Evolutionary conservation across 2,329 filamentous ascomycete species (phyloP).

Genomic region (Monosporascus sp.): DNA sequence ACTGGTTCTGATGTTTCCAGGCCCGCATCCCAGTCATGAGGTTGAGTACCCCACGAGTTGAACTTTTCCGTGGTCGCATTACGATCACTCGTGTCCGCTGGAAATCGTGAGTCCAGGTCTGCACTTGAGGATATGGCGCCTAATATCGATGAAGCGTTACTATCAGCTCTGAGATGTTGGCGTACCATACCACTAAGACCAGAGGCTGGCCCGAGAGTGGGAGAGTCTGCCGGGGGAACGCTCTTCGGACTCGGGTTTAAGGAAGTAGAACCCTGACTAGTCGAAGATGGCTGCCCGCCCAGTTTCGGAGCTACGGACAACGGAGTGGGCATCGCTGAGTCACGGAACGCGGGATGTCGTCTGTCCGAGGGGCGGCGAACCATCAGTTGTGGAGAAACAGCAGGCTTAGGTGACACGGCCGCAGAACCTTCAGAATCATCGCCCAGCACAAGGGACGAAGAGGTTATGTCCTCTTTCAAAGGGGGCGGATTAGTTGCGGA

Average conservation of each 20-base stretch:
- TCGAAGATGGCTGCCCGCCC: conserved; percentile 25
- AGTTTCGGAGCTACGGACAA: conserved; percentile 28
- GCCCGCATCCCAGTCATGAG: conserved; percentile 22
- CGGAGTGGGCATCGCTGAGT: conserved; percentile 39
- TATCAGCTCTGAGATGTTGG: conserved; percentile 77
- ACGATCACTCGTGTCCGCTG: conserved; percentile 23
- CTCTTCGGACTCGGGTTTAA: conserved; percentile 14
- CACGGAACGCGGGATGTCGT: conserved; percentile 50
- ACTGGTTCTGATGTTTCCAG: conserved; percentile 24
- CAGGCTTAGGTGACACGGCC: conserved; percentile 13
- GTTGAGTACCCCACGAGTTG: conserved; percentile 41
- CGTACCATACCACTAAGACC: conserved; percentile 78
- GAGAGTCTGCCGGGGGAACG: conserved; percentile 57
- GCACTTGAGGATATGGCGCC: conserved; percentile 39
- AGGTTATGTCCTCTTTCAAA: conserved; percentile 27
- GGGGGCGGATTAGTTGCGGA: conserved; percentile 24
- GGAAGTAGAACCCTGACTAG: conserved; percentile 17
- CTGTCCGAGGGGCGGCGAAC: conserved; percentile 45
- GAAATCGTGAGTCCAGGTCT: conserved; percentile 34
- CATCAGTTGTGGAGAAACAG: conserved; percentile 30
- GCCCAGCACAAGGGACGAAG: conserved; percentile 38
- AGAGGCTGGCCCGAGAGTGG: conserved; percentile 62
- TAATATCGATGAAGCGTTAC: conserved; percentile 76
- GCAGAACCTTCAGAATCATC: conserved; percentile 34
- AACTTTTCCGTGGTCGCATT: conserved; percentile 29